Base-by-base conservation (phyloP, 768 basidiomycete genomes). In the Psilocybe cyanescens region DNA sequence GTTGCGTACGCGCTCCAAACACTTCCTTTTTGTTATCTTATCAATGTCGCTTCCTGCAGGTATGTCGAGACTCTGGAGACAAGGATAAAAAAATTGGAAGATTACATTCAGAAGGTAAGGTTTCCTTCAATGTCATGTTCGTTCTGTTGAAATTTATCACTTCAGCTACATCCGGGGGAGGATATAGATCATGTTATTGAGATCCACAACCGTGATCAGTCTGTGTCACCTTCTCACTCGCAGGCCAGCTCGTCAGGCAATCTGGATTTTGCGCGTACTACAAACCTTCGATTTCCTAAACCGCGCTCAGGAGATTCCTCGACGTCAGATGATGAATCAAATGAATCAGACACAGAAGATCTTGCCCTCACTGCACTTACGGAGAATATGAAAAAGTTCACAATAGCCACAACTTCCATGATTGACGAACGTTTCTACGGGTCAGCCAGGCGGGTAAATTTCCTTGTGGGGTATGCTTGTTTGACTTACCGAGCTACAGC, bases 381-480 rank as follows among this genome's bases (percentile, higher is more conserved):
- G 6, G 72, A 76, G 56, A 68, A 75, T 7, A 62, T 79, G 33
- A 64, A 67, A 19, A 64, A 64, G 9, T 63, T 81, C 37, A 68
- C 71, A 9, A 47, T 79, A 44, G 11, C 41, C 5, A 44, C 41
- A n/a, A n/a, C 41, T 14, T 56, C 70, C 7, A 44, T 70, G 2
- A 56, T 72, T 16, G 73, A 76, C 35, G 67, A 75, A 46, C 70
- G 73, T 28, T 82, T 81, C 61, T 81, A 79, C 67, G 81, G 81
- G 9, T 72, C 72, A 45, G 76, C 78, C 7, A 75, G 73, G 74
- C 74, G 17, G 8, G 65, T 59, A 17, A 12, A 3, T 51, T 9
- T 12, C 17, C 37, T 14, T 8, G n/a, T 17, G n/a, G 58, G 33
- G 48, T 28, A n/a, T 14, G 14, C 11, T 44, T 44, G 7, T 44